Conservation (phyloP, 768 basidiomycete species). For the Termitomyces heimii region DNA sequence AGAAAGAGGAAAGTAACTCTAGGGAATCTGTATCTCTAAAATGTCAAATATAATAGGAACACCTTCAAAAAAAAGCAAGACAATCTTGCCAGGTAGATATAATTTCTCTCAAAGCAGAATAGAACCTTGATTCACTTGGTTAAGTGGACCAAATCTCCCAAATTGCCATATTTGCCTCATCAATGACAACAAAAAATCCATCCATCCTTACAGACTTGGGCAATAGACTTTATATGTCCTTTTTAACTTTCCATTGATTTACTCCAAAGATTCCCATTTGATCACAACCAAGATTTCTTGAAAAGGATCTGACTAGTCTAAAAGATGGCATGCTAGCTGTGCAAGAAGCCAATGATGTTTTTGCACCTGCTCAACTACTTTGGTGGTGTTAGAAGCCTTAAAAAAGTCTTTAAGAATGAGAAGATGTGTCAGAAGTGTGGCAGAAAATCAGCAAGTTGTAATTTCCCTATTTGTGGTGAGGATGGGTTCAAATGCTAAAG, state of each 20-base stretch:
- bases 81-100: background rate
- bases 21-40: background rate
- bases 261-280: background rate
- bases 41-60: background rate
- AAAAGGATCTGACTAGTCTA: background rate
- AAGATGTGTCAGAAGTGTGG: too few relatives aligned
- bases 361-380: too few relatives aligned
- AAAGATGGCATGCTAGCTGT: too few relatives aligned
- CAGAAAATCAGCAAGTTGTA: too few relatives aligned
- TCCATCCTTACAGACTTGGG: background rate
- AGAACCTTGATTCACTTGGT: background rate
- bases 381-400: too few relatives aligned
- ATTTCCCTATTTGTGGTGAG: too few relatives aligned
- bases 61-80: background rate
- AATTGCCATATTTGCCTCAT: background rate
- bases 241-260: background rate
- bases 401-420: too few relatives aligned
- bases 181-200: conserved; percentile 1
- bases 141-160: background rate
- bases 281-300: background rate
- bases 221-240: background rate
- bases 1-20: background rate
- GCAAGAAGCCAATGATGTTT: too few relatives aligned
- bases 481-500: too few relatives aligned
- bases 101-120: background rate